These are phyloP conservation scores for Scytalidium lignicola DNA, from an alignment of 2,329 filamentous ascomycete genomes.

Conservation along the genomic window DNA sequence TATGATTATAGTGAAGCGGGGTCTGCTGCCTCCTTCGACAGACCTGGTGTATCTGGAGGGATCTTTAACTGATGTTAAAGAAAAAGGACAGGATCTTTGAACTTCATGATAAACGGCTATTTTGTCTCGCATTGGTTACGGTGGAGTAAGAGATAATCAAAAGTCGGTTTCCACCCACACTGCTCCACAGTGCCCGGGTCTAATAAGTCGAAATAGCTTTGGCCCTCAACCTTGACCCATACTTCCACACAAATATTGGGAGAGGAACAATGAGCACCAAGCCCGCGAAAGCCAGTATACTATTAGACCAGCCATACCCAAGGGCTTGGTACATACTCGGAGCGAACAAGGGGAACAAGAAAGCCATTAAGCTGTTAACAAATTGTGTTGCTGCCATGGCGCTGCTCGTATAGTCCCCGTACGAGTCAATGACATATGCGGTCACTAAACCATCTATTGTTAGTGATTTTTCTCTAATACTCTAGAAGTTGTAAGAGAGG, in stretches of 20 bases:
- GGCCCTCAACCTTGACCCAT: slow-evolving; percentile 28
- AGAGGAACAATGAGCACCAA: slow-evolving; percentile 43
- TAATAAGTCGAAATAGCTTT: slow-evolving; percentile 16
- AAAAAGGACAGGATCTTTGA: too few relatives aligned
- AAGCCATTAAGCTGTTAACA: slow-evolving; percentile 15
- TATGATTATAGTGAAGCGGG: too few relatives aligned
- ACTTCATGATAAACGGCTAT: too few relatives aligned
- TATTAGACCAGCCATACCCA: slow-evolving; percentile 43
- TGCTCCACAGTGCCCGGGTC: too few relatives aligned
- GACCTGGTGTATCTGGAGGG: too few relatives aligned
- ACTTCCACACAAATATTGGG: slow-evolving; percentile 36
- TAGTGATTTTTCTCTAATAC: neutral
- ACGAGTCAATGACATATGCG: slow-evolving; percentile 49
- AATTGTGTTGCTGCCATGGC: slow-evolving; percentile 33
- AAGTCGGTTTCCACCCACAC: too few relatives aligned
- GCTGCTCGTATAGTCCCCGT: slow-evolving; percentile 23
- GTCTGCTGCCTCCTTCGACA: too few relatives aligned
- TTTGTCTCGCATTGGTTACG: too few relatives aligned
- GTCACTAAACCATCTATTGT: slow-evolving; percentile 15
- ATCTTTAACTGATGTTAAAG: too few relatives aligned
- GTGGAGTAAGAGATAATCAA: too few relatives aligned
- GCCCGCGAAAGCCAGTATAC: slow-evolving; percentile 38
- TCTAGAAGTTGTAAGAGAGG: neutral
- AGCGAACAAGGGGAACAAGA: slow-evolving; percentile 38
- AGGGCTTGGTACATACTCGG: slow-evolving; percentile 18